Evolutionary conservation across 2,329 filamentous ascomycete genomes (phyloP).

Genomic region (Botrytis byssoidea): DNA sequence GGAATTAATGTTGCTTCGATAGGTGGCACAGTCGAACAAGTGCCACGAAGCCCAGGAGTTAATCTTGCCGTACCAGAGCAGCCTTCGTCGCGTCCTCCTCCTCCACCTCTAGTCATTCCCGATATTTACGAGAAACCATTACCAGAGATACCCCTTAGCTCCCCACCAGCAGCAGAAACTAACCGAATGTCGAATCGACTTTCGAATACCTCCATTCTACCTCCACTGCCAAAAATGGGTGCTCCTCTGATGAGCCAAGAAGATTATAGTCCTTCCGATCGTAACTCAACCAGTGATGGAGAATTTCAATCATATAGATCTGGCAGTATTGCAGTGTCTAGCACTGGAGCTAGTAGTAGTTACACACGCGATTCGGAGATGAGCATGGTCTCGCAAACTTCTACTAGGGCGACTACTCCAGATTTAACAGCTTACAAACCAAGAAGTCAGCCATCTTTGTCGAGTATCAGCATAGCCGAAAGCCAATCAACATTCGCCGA

Average conservation of each 20-base stretch:
- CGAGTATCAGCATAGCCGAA: constrained; percentile 65
- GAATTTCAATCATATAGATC: constrained; percentile 57
- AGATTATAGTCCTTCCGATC: constrained; percentile 50
- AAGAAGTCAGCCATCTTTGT: constrained; percentile 57
- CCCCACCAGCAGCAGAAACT: constrained; percentile 36
- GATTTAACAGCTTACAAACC: constrained; percentile 49
- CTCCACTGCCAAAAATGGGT: constrained; percentile 57
- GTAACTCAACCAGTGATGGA: constrained; percentile 46
- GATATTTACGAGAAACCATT: constrained; percentile 62
- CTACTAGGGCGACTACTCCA: constrained; percentile 85
- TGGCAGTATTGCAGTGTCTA: constrained; percentile 72
- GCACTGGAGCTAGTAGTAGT: constrained; percentile 74
- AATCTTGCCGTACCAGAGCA: constrained; percentile 15
- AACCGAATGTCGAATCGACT: constrained; percentile 42
- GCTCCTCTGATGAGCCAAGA: constrained; percentile 50
- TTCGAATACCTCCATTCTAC: constrained; percentile 50
- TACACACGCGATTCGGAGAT: constrained; percentile 77
- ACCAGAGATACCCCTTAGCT: constrained; percentile 56
- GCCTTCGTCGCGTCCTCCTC: constrained; percentile 43
- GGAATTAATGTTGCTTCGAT: constrained; percentile 48
- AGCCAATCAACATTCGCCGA: constrained; percentile 66
- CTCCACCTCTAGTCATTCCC: constrained; percentile 47
- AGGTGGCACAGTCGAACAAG: constrained; percentile 38
- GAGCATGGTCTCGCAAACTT: constrained; percentile 76
- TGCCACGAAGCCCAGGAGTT: constrained; percentile 32